Base-by-base conservation (phyloP, 2,329 filamentous ascomycete species). In the Myriosclerotinia curreyana region DNA sequence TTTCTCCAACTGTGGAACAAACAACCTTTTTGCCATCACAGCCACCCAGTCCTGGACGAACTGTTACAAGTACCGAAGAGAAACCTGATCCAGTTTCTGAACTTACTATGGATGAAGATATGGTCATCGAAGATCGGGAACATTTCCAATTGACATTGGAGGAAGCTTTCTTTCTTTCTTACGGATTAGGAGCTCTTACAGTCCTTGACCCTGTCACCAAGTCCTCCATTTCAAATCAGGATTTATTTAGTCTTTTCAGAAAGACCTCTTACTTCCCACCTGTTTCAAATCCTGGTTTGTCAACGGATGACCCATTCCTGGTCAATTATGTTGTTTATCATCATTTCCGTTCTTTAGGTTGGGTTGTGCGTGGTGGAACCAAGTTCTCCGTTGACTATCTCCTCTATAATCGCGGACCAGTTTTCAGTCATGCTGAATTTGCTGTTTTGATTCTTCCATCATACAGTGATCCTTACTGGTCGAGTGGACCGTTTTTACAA, bases 371-470 rank as follows among this genome's bases (percentile, higher is more conserved):
- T 17, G 87, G 90, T 6, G 96, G 95, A 44, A 88, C 96, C 74
- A 99, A 99, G 74, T 99, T 99, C 71, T 91, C 91, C 28, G 90
- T 92, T 12, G 95, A 99, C 76, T 97, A 91, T 80, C 80, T 99
- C n/a, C 83, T 99, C 9, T 99, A 99, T 77, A 88, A 92, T 64
- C 88, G 92, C 25, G 95, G 95, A 0, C 95, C 95, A 0, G 94
- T 95, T 0, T 98, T 99, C 75, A 87, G 92, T 28, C 95, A 99
- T 74, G 95, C 95, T 28, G 92, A 98, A 73, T 99, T 97, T 74
- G 93, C 91, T 0, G 79, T 97, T 51, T 81, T 94, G 31, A 86
- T 99, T 49, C 74, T 98, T 4, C 94, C 95, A 0, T 88, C 92
- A 0, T 98, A 96, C 74, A 87, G 78, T 8, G 80, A 95, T 73